These are phyloP conservation scores for Arthrocladium fulminans DNA, from an alignment of 2,329 filamentous ascomycete genomes.

Conservation along the genomic window DNA sequence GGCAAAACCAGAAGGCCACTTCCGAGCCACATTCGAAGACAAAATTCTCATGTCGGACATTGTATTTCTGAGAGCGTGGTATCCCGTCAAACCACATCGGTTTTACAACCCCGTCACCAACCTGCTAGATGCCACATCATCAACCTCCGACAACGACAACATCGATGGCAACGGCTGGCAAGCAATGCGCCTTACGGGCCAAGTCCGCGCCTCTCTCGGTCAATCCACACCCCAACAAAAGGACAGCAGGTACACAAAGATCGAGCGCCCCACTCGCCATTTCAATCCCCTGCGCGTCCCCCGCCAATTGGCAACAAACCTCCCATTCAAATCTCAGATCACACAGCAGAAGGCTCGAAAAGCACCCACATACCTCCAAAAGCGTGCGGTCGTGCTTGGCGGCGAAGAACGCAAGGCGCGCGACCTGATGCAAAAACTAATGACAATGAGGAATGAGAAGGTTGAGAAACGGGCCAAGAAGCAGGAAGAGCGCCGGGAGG, in stretches of 20 bases:
- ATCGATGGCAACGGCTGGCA: slow-evolving; percentile 54
- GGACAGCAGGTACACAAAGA: slow-evolving; percentile 72
- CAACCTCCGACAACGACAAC: slow-evolving; percentile 19
- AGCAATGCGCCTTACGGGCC: slow-evolving; percentile 86
- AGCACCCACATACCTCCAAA: slow-evolving; percentile 82
- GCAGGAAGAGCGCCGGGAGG: slow-evolving; percentile 77
- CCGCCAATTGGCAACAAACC: slow-evolving; percentile 55
- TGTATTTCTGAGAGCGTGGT: slow-evolving; percentile 94
- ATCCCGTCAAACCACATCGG: slow-evolving; percentile 83
- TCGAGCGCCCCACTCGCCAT: slow-evolving; percentile 54
- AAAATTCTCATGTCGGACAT: slow-evolving; percentile 96
- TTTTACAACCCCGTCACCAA: slow-evolving; percentile 98
- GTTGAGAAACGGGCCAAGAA: slow-evolving; percentile 70
- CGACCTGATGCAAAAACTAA: slow-evolving; percentile 84
- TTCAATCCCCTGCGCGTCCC: slow-evolving; percentile 59
- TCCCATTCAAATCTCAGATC: slow-evolving; percentile 91
- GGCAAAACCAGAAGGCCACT: slow-evolving; percentile 86
- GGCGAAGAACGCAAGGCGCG: slow-evolving; percentile 84
- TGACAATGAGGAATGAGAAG: slow-evolving; percentile 83
- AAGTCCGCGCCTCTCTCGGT: slow-evolving; percentile 69
- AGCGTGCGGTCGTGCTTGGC: slow-evolving; percentile 78
- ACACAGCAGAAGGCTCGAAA: slow-evolving; percentile 69
- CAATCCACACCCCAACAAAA: slow-evolving; percentile 69
- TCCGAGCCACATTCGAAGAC: slow-evolving; percentile 96
- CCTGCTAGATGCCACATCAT: slow-evolving; percentile 54